Percentiles rank a stretch among this genome's conserved stretches.
Evolutionary conservation across 1,284 basidiomycete species (phyloP).

Genomic region (Pascua sp.): DNA sequence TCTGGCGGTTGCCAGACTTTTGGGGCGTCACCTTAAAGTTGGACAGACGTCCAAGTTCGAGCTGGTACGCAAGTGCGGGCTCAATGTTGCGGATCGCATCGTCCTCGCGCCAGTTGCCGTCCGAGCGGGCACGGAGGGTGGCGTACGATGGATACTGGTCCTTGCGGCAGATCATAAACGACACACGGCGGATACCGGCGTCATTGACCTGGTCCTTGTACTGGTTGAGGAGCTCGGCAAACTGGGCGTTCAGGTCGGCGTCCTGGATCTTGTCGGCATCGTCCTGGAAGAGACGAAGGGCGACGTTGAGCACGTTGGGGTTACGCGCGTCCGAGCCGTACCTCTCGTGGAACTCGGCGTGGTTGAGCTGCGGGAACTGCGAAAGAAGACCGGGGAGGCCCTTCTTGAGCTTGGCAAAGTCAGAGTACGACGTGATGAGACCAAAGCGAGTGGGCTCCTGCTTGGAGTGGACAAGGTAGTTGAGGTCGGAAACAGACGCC

Average conservation of each 20-base stretch:
- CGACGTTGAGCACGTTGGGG: constrained; percentile 91
- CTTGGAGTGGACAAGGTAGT: constrained; percentile 78
- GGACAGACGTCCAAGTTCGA: constrained; percentile 92
- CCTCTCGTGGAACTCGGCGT: constrained; percentile 66
- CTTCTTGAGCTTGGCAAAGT: constrained; percentile 64
- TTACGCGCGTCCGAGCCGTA: constrained; percentile 69
- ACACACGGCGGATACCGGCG: constrained; percentile 86
- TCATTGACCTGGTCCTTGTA: constrained; percentile 61
- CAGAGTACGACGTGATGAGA: constrained; percentile 82
- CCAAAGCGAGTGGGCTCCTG: constrained; percentile 83
- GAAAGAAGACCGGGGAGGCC: constrained; percentile 72
- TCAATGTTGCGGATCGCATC: constrained; percentile 97
- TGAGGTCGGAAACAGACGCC: constrained; percentile 88
- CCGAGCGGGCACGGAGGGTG: constrained; percentile 69
- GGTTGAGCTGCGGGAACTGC: constrained; percentile 59
- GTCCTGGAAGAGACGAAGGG: constrained; percentile 75
- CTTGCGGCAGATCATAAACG: constrained; percentile 85
- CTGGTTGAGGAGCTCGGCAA: constrained; percentile 71
- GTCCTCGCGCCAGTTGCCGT: constrained; percentile 84
- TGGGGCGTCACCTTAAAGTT: constrained; percentile 94
- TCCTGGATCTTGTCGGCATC: constrained; percentile 66
- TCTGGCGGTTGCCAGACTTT: constrained; percentile 90
- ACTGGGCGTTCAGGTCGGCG: constrained; percentile 70
- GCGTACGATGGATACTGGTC: constrained; percentile 93
- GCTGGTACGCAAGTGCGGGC: constrained; percentile 95